A percentile compares a stretch with the other conserved stretches of the same genome.
Conservation (phyloP, 2,329 filamentous ascomycete genomes). For the Westerdykella aurantiaca region DNA sequence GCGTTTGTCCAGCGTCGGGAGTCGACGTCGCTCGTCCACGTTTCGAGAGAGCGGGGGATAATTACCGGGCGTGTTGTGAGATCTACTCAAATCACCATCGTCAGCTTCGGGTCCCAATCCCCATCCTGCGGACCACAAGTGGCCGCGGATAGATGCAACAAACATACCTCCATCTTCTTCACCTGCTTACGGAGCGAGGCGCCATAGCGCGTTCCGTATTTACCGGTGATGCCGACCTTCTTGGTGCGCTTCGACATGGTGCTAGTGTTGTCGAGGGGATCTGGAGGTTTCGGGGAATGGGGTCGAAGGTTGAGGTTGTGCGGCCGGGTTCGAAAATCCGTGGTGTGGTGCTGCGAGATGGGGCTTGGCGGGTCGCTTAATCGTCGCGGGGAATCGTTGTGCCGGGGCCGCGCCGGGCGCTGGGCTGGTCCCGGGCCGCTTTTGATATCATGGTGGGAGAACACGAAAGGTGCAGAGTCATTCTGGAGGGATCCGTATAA, state of each 20-base stretch:
- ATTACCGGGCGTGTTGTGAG: constrained; percentile 94
- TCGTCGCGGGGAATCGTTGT: no score
- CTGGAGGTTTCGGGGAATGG: constrained; percentile 2
- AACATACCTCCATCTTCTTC: constrained; percentile 86
- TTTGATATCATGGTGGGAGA: no score
- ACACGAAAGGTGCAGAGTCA: no score
- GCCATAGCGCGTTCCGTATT: constrained; percentile 98
- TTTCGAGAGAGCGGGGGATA: constrained; percentile 1
- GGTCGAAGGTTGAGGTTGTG: constrained; percentile 7
- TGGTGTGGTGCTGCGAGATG: not conserved
- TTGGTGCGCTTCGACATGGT: constrained; percentile 24
- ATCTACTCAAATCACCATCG: constrained; percentile 49
- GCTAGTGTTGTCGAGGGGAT: constrained; percentile 14
- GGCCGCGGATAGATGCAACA: not conserved
- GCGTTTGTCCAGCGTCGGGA: not conserved
- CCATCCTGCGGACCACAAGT: not conserved
- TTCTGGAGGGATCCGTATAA: no score
- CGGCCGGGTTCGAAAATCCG: not conserved
- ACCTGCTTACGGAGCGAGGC: constrained; percentile 98
- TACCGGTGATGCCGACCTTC: constrained; percentile 91
- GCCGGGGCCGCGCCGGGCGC: no score
- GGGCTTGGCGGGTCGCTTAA: not conserved
- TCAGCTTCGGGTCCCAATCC: constrained; percentile 8
- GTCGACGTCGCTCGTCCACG: not conserved
- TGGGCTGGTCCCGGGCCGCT: no score